These are phyloP conservation scores for Sisymbrium irio DNA, from an alignment of 345 rosid genomes.

Conservation along the genomic window DNA sequence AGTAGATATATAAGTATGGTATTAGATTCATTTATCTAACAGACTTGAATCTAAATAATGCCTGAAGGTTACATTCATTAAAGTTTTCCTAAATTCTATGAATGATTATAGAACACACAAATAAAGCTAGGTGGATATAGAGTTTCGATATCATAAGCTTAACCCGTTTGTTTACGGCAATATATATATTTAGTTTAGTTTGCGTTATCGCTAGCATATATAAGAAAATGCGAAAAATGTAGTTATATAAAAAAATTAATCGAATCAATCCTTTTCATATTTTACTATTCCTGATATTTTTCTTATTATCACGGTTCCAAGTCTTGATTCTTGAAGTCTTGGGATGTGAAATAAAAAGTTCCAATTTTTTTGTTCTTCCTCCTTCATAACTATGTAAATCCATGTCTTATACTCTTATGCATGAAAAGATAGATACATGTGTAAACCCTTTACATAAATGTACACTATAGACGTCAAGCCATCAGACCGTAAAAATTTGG, in stretches of 20 bases:
- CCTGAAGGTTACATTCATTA: not conserved
- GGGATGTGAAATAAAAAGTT: not conserved
- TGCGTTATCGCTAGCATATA: not conserved
- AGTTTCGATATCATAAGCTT: conserved; percentile 13
- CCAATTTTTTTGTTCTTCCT: too few species aligned
- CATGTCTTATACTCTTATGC: not conserved
- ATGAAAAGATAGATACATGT: not conserved
- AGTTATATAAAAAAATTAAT: not conserved
- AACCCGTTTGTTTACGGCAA: not conserved
- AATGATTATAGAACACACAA: conserved; percentile 10
- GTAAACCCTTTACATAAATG: not conserved
- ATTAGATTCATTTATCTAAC: not conserved
- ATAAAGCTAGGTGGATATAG: not conserved
- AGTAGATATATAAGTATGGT: not conserved
- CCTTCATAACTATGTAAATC: not conserved
- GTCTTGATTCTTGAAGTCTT: too few species aligned
- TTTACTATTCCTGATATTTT: not conserved
- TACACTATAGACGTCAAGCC: not conserved
- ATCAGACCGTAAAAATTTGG: not conserved
- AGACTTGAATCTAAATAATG: not conserved
- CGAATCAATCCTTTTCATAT: not conserved
- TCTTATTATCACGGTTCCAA: not conserved
- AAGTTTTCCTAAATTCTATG: not conserved
- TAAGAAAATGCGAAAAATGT: not conserved
- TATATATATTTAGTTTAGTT: not conserved